Conservation (phyloP, 2,329 filamentous ascomycete genomes). For the Fusarium nygamai region DNA sequence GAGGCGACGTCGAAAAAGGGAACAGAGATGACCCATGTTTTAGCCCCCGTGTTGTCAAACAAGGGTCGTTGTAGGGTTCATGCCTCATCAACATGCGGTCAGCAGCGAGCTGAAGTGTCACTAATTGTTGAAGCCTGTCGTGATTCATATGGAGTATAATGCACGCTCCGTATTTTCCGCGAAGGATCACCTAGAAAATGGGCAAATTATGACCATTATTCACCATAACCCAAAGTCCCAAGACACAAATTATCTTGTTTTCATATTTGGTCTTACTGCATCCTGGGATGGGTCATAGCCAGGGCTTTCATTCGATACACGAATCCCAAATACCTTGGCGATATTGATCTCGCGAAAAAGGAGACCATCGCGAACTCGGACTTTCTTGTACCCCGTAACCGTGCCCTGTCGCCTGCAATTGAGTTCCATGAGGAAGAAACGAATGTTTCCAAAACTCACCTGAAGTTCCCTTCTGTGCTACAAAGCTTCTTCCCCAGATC, state of each 20-base stretch:
- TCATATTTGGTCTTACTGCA: neutral
- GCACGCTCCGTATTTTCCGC: neutral
- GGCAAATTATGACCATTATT: neutral
- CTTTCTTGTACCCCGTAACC: neutral
- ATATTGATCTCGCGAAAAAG: neutral
- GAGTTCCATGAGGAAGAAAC: neutral
- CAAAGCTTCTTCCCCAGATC: neutral
- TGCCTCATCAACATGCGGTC: slow-evolving; percentile 33
- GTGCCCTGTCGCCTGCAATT: neutral
- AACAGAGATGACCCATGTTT: slow-evolving; percentile 14
- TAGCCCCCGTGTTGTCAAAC: slow-evolving; percentile 1
- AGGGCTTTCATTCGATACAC: neutral
- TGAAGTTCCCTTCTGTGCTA: neutral
- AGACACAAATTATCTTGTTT: neutral
- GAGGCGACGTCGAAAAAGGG: slow-evolving; percentile 5
- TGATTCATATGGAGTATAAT: slow-evolving; percentile 1
- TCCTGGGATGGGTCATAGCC: neutral
- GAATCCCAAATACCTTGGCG: neutral
- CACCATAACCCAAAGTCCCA: neutral
- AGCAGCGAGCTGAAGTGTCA: slow-evolving; percentile 21
- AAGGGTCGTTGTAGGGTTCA: slow-evolving; percentile 26
- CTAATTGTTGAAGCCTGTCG: neutral
- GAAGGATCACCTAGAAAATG: neutral
- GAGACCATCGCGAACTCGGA: neutral
- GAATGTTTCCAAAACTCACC: neutral